Base-by-base conservation (phyloP, 305 asterid species). In the Salvia sclarea region DNA sequence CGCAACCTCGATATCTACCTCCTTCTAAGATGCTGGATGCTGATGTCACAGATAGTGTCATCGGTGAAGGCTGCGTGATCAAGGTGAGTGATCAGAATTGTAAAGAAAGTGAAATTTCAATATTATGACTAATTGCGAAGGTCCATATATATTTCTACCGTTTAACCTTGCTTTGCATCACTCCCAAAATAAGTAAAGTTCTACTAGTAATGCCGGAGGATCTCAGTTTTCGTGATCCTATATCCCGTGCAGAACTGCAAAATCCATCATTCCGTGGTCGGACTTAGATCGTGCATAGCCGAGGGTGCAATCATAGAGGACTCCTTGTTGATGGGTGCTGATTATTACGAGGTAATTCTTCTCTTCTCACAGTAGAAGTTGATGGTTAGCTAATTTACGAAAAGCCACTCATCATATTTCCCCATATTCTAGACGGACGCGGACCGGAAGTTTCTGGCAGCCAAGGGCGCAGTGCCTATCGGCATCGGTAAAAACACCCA, bases 21-120 rank as follows among this genome's bases (percentile, higher is more conserved):
- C 98, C 98, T 63, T 92, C 98, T 49, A 92, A 92, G 85, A 92
- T 92, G 98, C 86, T 92, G 71, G 91, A 92, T 85, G 98, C 97
- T 64, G 97, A 92, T 78, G 97, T 92, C 65, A 90, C 97, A 38
- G 97, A 92, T 63, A 90, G 96, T 61, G 97, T 92, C 74, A 90
- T 92, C 66, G 98, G 97, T 54, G 98, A 92, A 78, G 98, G 97
- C 24, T 92, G 98, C 53, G 97, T 92, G 62, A 92, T 92, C 81
- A 90, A 90, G 97, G 98, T 85, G 75, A 75, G 73, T 24, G 12
- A 55, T 61, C 57, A 10, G 20, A 57, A 16, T 43, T 64, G 45
- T 56, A 28, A 59, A 35, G 30, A 25, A n/a, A n/a, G n/a, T n/a
- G n/a, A n/a, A n/a, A n/a, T 48, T 61, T 31, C 28, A 20, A 6